phyloP scores from a whole-genome alignment of 768 basidiomycete species.

The Crassisporium funariophilum region DNA sequence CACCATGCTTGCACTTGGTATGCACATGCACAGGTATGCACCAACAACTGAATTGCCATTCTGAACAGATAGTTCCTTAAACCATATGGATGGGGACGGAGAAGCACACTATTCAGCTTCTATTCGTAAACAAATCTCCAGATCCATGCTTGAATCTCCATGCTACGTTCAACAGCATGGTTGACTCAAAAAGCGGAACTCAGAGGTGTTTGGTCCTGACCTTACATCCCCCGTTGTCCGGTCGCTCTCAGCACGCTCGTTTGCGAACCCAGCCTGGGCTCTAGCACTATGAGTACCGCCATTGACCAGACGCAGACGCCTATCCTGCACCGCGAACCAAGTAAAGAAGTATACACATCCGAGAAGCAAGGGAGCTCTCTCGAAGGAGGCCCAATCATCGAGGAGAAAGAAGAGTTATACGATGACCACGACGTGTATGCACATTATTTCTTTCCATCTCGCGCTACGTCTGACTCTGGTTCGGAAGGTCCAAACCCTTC shows the following conservation, averaged over 20 bases:
- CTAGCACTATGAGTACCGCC: constrained; percentile 13
- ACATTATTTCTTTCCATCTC: background rate
- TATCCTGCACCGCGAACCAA: constrained; percentile 10
- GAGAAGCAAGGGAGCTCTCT: constrained; percentile 27
- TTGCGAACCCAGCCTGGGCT: background rate
- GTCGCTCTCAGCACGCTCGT: background rate
- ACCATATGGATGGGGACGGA: background rate
- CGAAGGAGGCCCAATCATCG: constrained; percentile 23
- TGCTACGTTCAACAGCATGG: constrained; percentile 2
- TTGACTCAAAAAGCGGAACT: background rate
- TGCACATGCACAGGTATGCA: too few species aligned
- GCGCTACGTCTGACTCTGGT: background rate
- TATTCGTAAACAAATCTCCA: background rate
- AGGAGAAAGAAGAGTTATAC: constrained; percentile 25
- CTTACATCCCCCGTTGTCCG: constrained; percentile 9
- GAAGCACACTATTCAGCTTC: background rate
- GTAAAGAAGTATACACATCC: constrained; percentile 18
- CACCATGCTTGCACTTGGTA: too few species aligned
- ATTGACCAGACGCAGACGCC: constrained; percentile 6
- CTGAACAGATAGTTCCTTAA: too few species aligned
- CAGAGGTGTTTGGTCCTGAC: background rate
- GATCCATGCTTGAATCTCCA: constrained; percentile 2
- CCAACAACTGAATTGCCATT: too few species aligned
- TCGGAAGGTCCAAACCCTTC: constrained; percentile 47
- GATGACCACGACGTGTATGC: constrained; percentile 44